phyloP scores from a whole-genome alignment of 2,329 filamentous ascomycete genomes.

The Colletotrichum karsti region DNA sequence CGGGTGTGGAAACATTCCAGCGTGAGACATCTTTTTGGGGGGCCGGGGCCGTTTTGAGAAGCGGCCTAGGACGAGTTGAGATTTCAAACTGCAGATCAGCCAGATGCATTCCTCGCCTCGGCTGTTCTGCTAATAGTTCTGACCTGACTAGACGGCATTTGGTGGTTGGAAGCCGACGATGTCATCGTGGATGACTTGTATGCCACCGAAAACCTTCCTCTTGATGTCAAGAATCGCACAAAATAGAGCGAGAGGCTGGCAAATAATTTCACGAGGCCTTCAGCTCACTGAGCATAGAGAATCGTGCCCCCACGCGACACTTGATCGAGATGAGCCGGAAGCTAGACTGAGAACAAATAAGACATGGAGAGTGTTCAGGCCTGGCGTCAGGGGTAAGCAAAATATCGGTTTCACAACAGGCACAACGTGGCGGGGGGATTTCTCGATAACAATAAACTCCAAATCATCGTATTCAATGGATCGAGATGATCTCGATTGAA shows the following conservation, averaged over 20 bases:
- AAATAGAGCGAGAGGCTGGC: background rate
- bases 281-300: background rate
- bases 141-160: background rate
- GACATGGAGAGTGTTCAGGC: background rate
- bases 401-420: background rate
- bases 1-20: slow-evolving; percentile 14
- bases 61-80: background rate
- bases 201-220: background rate
- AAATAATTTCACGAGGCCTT: background rate
- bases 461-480: slow-evolving; percentile 7
- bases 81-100: background rate
- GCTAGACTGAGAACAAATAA: background rate
- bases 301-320: background rate
- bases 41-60: background rate
- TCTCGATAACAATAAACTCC: background rate
- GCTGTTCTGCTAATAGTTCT: background rate
- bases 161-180: slow-evolving; percentile 7
- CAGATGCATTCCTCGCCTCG: slow-evolving; percentile 3
- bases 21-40: background rate
- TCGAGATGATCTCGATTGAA: background rate
- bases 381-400: background rate
- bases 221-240: background rate
- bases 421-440: background rate
- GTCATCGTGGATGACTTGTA: background rate
- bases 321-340: background rate